A percentile compares a stretch with the other conserved stretches of the same genome.
These are phyloP conservation scores for Taxawa tesnikishii DNA, from an alignment of 2,329 filamentous ascomycete species.

Conservation along the genomic window DNA sequence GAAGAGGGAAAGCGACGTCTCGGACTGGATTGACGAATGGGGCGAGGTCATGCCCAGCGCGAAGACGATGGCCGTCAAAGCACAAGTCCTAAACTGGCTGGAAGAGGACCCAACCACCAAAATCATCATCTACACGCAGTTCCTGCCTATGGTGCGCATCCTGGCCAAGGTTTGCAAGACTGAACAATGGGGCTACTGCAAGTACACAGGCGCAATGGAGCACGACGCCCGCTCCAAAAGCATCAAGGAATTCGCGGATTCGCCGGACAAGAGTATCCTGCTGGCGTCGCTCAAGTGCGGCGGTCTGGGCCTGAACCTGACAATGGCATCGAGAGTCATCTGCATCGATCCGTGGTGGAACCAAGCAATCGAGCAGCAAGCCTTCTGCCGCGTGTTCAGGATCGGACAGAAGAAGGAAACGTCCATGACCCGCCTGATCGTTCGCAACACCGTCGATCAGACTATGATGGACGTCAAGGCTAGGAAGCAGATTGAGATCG, in stretches of 20 bases:
- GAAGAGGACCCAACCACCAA: slow-evolving; percentile 36
- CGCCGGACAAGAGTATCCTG: slow-evolving; percentile 32
- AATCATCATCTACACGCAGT: slow-evolving; percentile 50
- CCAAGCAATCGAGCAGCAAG: slow-evolving; percentile 19
- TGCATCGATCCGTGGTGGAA: slow-evolving; percentile 42
- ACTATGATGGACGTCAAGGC: slow-evolving; percentile 43
- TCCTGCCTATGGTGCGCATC: slow-evolving; percentile 40
- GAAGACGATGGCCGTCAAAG: slow-evolving; percentile 34
- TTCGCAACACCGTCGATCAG: slow-evolving; percentile 46
- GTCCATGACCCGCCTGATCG: slow-evolving; percentile 44
- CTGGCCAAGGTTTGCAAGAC: slow-evolving; percentile 35
- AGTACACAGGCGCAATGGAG: slow-evolving; percentile 40
- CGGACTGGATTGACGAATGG: slow-evolving; percentile 25
- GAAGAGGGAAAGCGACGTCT: slow-evolving; percentile 13
- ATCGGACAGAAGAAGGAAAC: slow-evolving; percentile 53
- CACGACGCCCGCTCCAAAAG: slow-evolving; percentile 28
- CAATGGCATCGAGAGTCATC: slow-evolving; percentile 39
- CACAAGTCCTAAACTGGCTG: slow-evolving; percentile 32
- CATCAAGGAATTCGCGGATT: slow-evolving; percentile 33
- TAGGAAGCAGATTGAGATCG: slow-evolving; percentile 36
- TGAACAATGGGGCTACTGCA: slow-evolving; percentile 36
- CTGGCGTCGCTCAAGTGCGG: slow-evolving; percentile 46
- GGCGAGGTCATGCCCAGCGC: slow-evolving; percentile 29
- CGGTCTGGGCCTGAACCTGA: slow-evolving; percentile 47
- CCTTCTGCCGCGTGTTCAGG: slow-evolving; percentile 49